Evolutionary conservation across 2,329 filamentous ascomycete genomes (phyloP), one percentile per base, ranked within the genome.

Genomic region (Neonectria faginata): DNA sequence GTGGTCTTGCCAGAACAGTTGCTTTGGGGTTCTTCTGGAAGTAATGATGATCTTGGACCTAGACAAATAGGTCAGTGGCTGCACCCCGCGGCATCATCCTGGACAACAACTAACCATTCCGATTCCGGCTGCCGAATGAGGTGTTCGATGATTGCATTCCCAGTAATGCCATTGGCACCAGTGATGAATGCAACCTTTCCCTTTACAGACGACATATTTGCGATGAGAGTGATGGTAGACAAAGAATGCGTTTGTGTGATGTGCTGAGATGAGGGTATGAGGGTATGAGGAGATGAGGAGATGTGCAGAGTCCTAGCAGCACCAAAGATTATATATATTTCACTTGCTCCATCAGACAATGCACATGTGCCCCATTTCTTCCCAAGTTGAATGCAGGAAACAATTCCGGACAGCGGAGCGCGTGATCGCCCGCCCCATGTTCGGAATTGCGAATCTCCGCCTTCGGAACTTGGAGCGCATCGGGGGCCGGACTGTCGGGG

Each of bases 31-130:
- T 10, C 66, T 52, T 16, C 66, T 39, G 1, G 66, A 69, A 2
- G 67, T 69, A 41, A 69, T 64, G n/a, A 69, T 64, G n/a, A 69
- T 69, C 57, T 69, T 69, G 42, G 67, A 69, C 65, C 62, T 67
- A 36, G 12, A 16, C 16, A 29, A 11, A 18, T 8, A 16, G 3
- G 18, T 63, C 9, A 62, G 50, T 51, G 18, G 36, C 16, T 39
- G 5, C n/a, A 14, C 5, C 5, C 10, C 8, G 9, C 8, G 11
- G 11, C 8, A 12, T 2, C n/a, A 8, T 16, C 3, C 5, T 14
- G 16, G n/a, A 11, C 16, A 33, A 52, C 45, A 33, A 59, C 45
- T 11, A 1, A 67, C 67, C 66, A 69, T 57, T 69, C 66, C 0
- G 67, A 60, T 20, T 66, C 57, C 11, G 67, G 66, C 27, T 62